A percentile compares a stretch with the other conserved stretches of the same genome.
Conservation (phyloP, 345 rosid species). For the Pugionium cornutum region DNA sequence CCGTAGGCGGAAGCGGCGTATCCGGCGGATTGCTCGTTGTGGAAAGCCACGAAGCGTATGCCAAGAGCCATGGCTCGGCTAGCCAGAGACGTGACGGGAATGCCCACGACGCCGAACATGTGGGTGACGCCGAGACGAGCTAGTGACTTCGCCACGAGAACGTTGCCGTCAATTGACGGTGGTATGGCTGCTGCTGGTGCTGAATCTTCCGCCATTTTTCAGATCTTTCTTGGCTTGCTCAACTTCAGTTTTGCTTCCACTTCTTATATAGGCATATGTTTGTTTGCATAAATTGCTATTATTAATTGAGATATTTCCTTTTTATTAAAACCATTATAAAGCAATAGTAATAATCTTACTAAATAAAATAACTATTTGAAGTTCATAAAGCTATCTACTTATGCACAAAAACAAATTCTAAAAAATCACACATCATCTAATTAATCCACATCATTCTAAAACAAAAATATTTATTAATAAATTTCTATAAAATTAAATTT, state of each 20-base stretch:
- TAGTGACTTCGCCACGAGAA: conserved; percentile 64
- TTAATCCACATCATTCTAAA: too few relatives aligned
- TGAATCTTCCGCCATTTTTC: conserved; percentile 36
- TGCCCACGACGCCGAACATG: conserved; percentile 97
- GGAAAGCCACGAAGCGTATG: conserved; percentile 89
- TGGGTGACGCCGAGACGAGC: conserved; percentile 73
- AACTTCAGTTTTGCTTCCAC: conserved; percentile 3
- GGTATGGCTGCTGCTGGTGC: conserved; percentile 17
- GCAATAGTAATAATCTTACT: too few relatives aligned
- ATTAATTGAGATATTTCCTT: background rate
- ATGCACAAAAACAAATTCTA: too few relatives aligned
- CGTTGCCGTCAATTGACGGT: conserved; percentile 63
- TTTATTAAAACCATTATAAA: too few relatives aligned
- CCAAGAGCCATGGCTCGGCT: conserved; percentile 77
- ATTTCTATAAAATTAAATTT: too few relatives aligned
- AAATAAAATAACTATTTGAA: too few relatives aligned
- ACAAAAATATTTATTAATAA: too few relatives aligned
- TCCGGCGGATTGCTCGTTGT: conserved; percentile 98
- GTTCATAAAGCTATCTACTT: too few relatives aligned
- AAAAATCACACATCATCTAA: too few relatives aligned
- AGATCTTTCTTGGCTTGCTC: conserved; percentile 8
- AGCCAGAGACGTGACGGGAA: conserved; percentile 92
- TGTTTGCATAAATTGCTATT: background rate
- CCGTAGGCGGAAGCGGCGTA: conserved; percentile 98
- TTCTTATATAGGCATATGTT: background rate